These are phyloP conservation scores for Capsicum rhomboideum DNA, from an alignment of 257 asterid genomes.

Conservation along the genomic window DNA sequence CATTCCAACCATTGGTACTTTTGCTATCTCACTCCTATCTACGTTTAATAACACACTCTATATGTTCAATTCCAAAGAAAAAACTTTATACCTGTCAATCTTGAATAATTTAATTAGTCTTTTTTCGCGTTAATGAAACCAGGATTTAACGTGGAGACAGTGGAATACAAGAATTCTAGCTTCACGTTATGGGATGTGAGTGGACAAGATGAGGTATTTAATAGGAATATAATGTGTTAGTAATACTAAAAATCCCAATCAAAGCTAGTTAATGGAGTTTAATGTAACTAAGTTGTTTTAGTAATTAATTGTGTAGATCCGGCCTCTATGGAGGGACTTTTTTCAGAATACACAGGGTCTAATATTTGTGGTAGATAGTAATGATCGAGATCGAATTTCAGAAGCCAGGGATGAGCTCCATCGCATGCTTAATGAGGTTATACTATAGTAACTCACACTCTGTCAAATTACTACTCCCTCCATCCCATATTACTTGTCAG, in stretches of 20 bases:
- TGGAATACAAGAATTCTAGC: conserved; percentile 37
- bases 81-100: neutral
- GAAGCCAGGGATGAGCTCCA: conserved; percentile 46
- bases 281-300: neutral
- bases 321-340: conserved; percentile 42
- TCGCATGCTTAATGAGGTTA: conserved; percentile 36
- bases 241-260: neutral
- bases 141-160: conserved; percentile 49
- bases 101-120: neutral
- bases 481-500: neutral
- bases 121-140: neutral
- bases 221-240: too few species aligned
- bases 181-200: conserved; percentile 52
- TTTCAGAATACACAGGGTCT: conserved; percentile 42
- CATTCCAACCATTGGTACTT: conserved; percentile 42
- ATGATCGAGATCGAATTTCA: conserved; percentile 28
- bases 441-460: neutral
- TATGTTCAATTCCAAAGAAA: too few species aligned
- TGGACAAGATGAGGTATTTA: conserved; percentile 41
- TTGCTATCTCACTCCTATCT: neutral
- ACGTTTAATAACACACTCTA: neutral
- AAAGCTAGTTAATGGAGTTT: neutral
- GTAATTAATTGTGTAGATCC: conserved; percentile 18
- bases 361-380: conserved; percentile 44
- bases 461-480: neutral